phyloP scores from a whole-genome alignment of 495 filamentous ascomycete genomes.

The Penicillium antarcticum region DNA sequence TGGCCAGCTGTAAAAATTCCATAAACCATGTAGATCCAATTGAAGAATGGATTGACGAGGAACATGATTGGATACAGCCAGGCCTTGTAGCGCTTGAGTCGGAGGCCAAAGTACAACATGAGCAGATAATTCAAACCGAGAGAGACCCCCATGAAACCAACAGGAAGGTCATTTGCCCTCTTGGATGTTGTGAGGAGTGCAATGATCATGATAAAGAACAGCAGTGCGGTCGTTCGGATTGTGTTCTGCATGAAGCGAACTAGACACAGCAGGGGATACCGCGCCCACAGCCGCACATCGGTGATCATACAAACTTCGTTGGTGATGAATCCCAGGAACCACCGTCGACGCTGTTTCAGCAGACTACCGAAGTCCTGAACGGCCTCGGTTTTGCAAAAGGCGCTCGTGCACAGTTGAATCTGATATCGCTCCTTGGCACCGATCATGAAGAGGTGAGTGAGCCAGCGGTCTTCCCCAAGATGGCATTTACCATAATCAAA shows the following conservation, averaged over 20 bases:
- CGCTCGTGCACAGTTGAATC: conserved; percentile 95
- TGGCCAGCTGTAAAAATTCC: conserved; percentile 89
- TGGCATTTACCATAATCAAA: conserved; percentile 98
- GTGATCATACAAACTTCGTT: conserved; percentile 99
- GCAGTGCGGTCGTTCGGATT: conserved; percentile 88
- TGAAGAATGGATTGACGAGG: conserved; percentile 92
- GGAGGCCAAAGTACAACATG: conserved; percentile 93
- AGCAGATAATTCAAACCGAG: conserved; percentile 91
- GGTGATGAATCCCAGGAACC: conserved; percentile 97
- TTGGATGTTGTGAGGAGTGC: conserved; percentile 83
- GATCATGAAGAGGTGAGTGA: conserved; percentile 99
- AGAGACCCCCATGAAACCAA: conserved; percentile 94
- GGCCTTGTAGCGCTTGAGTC: conserved; percentile 84
- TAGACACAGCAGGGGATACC: conserved; percentile 85
- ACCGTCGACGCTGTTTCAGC: conserved; percentile 91
- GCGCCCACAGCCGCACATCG: conserved; percentile 83
- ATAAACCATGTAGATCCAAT: conserved; percentile 96
- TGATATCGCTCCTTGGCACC: conserved; percentile 89
- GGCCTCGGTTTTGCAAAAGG: conserved; percentile 98
- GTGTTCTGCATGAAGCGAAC: conserved; percentile 96
- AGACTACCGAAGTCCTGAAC: conserved; percentile 84
- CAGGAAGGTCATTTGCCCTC: conserved; percentile 71
- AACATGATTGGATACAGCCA: conserved; percentile 98
- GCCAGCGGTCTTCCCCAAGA: conserved; percentile 93
- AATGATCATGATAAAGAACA: conserved; percentile 94